A percentile compares a stretch with the other conserved stretches of the same genome.
phyloP scores from a whole-genome alignment of 1,284 basidiomycete species.

The Trametes versicolor region DNA sequence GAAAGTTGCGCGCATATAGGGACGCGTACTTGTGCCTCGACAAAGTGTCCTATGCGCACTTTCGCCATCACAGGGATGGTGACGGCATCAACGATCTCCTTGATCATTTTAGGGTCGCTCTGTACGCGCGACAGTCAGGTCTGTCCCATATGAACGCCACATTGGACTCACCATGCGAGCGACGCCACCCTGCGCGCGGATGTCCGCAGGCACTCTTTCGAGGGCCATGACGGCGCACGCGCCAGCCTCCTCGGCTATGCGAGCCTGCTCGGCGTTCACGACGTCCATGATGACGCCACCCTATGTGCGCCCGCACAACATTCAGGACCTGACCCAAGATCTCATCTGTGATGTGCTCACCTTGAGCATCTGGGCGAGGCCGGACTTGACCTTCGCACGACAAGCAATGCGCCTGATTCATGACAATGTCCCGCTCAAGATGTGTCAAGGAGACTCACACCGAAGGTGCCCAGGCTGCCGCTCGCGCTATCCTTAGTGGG shows the following conservation, averaged over 20 bases:
- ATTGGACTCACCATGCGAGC: constrained; percentile 83
- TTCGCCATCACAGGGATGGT: constrained; percentile 96
- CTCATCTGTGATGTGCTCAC: constrained; percentile 50
- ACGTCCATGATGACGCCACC: constrained; percentile 96
- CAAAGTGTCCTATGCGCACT: constrained; percentile 96
- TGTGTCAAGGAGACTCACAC: constrained; percentile 53
- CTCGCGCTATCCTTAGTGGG: constrained; percentile 59
- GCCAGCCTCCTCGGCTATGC: constrained; percentile 97
- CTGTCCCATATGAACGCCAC: constrained; percentile 7
- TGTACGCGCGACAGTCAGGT: constrained; percentile 43
- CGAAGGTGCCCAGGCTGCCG: constrained; percentile 82
- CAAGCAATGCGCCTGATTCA: constrained; percentile 10
- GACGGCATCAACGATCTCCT: constrained; percentile 91
- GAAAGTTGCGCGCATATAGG: background rate
- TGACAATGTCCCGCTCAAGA: constrained; percentile 14
- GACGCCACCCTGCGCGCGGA: constrained; percentile 90
- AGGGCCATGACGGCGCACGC: constrained; percentile 98
- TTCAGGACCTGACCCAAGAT: constrained; percentile 1
- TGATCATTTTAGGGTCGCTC: constrained; percentile 98
- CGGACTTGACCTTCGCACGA: constrained; percentile 82
- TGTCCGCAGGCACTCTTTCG: constrained; percentile 96
- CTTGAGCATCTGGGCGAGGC: constrained; percentile 95
- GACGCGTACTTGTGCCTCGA: constrained; percentile 84
- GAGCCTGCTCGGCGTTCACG: constrained; percentile 89
- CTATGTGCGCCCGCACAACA: constrained; percentile 45